phyloP scores from a whole-genome alignment of 2,329 filamentous ascomycete genomes.

The Diaporthe eres region DNA sequence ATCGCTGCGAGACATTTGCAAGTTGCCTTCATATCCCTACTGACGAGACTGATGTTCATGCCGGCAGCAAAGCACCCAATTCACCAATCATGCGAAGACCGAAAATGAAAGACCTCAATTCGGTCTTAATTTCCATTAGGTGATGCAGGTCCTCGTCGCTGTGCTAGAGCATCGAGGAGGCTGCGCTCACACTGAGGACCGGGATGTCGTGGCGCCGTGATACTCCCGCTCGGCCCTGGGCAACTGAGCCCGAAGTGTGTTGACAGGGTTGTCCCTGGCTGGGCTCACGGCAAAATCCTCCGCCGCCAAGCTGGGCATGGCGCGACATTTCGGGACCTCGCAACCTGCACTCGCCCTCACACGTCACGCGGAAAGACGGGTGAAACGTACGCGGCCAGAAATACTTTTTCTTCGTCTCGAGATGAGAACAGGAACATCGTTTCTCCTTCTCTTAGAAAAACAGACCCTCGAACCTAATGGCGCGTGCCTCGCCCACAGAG shows the following conservation, averaged over 20 bases:
- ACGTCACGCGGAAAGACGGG: not conserved
- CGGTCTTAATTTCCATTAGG: too few species aligned
- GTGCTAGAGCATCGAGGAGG: not conserved
- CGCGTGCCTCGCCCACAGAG: not conserved
- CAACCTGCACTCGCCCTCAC: not conserved
- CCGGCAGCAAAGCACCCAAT: too few species aligned
- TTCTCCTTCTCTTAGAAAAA: too few species aligned
- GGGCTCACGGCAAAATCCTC: constrained; percentile 4
- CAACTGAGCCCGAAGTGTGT: not conserved
- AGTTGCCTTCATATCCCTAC: too few species aligned
- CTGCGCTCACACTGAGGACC: not conserved
- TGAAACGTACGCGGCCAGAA: not conserved
- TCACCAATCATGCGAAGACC: too few species aligned
- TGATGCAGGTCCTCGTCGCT: not conserved
- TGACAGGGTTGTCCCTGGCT: constrained; percentile 12
- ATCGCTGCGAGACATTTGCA: too few species aligned
- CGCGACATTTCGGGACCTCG: not conserved
- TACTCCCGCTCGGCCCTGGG: too few species aligned
- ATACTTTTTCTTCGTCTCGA: not conserved
- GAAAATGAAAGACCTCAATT: too few species aligned
- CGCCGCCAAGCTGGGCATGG: constrained; percentile 7
- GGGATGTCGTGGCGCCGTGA: too few species aligned
- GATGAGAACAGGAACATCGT: not conserved
- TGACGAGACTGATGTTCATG: too few species aligned
- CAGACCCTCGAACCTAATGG: not conserved